Conservation (phyloP, 192 early-diverging fungal species). For the Gigaspora rosea region DNA sequence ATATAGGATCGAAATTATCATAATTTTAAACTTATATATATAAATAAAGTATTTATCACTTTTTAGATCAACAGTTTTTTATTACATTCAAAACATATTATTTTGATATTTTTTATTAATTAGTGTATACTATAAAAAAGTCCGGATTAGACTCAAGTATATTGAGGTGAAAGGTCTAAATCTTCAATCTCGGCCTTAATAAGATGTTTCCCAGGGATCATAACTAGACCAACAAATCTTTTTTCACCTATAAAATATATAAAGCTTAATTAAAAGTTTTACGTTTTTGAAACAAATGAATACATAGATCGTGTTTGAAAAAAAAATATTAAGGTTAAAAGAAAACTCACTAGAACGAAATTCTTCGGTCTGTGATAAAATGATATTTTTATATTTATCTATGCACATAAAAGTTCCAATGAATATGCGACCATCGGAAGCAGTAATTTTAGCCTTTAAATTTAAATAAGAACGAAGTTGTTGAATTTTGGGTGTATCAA, state of each 20-base stretch:
- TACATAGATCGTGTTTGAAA: no score
- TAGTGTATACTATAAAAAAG: no score
- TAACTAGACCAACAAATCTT: conserved; percentile 69
- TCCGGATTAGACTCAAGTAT: background rate
- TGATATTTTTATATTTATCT: conserved; percentile 74
- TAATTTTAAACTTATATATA: no score
- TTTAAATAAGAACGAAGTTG: conserved; percentile 55
- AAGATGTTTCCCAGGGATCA: conserved; percentile 77
- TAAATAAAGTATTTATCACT: no score
- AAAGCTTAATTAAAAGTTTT: background rate
- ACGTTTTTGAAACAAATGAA: no score
- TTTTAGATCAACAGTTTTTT: no score
- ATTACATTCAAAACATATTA: no score
- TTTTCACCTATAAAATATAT: conserved; percentile 44
- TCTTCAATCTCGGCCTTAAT: conserved; percentile 61
- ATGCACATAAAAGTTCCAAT: conserved; percentile 72
- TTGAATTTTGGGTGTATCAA: conserved; percentile 43
- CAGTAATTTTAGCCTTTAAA: conserved; percentile 54
- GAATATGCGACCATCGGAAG: conserved; percentile 70
- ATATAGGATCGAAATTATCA: no score
- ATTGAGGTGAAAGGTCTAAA: conserved; percentile 10
- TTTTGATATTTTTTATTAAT: no score
- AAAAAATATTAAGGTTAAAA: background rate
- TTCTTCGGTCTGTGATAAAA: conserved; percentile 69
- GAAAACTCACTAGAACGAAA: conserved; percentile 47